phyloP scores from a whole-genome alignment of 1,284 basidiomycete species.

The Volvariella volvacea region DNA sequence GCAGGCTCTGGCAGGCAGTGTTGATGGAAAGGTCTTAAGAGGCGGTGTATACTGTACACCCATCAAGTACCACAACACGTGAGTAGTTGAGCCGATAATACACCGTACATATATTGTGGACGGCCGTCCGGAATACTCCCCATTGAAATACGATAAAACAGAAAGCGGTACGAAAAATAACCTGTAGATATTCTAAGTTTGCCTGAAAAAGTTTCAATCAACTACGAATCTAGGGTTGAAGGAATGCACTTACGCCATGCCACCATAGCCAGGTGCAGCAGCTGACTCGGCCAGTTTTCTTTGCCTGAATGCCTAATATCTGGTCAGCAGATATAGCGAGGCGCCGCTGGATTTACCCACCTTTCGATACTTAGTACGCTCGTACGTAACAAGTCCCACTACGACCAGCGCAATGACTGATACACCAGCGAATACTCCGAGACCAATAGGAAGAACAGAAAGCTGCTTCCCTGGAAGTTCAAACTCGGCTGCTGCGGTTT shows the following conservation, averaged over 20 bases:
- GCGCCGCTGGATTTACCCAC: slow-evolving; percentile 28
- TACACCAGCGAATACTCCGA: slow-evolving; percentile 76
- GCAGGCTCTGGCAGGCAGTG: too few species aligned
- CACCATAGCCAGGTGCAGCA: slow-evolving; percentile 54
- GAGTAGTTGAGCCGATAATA: too few species aligned
- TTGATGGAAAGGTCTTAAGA: too few species aligned
- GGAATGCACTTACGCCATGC: slow-evolving; percentile 40
- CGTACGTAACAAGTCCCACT: slow-evolving; percentile 76
- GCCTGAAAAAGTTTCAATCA: slow-evolving; percentile 9
- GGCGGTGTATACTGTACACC: too few species aligned
- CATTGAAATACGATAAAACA: too few species aligned
- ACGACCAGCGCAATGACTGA: slow-evolving; percentile 72
- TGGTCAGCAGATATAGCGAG: slow-evolving; percentile 1
- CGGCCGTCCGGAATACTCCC: too few species aligned
- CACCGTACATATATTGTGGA: too few species aligned
- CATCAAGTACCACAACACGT: too few species aligned
- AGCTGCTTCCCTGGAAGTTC: slow-evolving; percentile 64
- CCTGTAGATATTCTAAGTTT: background rate
- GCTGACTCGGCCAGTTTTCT: slow-evolving; percentile 65
- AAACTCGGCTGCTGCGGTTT: slow-evolving; percentile 39
- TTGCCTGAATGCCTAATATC: slow-evolving; percentile 60
- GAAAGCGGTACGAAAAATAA: background rate
- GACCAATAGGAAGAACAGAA: slow-evolving; percentile 71
- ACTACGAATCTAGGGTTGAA: too few species aligned
- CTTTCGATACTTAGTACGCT: slow-evolving; percentile 77